Conservation (phyloP, 2,329 filamentous ascomycete genomes). For the Volutella citrinella region DNA sequence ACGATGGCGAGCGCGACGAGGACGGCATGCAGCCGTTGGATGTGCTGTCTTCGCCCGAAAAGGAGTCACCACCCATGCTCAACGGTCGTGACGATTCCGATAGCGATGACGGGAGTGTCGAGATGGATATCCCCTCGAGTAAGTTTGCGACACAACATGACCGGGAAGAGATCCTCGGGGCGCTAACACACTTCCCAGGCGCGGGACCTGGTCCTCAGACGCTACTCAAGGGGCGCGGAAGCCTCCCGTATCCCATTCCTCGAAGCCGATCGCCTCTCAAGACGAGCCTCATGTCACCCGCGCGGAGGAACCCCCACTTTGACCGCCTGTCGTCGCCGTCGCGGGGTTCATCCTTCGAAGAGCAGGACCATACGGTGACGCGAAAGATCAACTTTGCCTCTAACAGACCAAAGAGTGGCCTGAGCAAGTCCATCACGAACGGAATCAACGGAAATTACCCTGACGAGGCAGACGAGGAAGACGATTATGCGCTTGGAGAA, state of each 20-base stretch:
- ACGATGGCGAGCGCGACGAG: conserved; percentile 80
- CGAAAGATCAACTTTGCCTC: conserved; percentile 52
- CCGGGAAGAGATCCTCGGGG: not conserved
- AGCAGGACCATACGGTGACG: conserved; percentile 42
- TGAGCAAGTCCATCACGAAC: conserved; percentile 20
- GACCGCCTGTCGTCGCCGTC: conserved; percentile 50
- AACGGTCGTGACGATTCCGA: conserved; percentile 22
- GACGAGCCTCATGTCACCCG: conserved; percentile 58
- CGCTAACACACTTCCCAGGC: conserved; percentile 35
- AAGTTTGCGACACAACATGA: conserved; percentile 13
- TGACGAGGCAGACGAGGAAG: conserved; percentile 27
- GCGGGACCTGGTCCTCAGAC: conserved; percentile 53
- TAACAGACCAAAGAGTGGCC: conserved; percentile 5
- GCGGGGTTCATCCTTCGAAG: conserved; percentile 34
- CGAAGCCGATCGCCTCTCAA: conserved; percentile 60
- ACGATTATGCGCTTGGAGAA: conserved; percentile 26
- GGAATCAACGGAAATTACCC: conserved; percentile 26
- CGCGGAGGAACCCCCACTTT: conserved; percentile 58
- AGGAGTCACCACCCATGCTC: conserved; percentile 32
- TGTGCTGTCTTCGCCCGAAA: conserved; percentile 84
- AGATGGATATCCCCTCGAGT: conserved; percentile 55
- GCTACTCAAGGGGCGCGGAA: conserved; percentile 49
- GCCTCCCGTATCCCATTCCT: conserved; percentile 45
- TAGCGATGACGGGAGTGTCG: conserved; percentile 37
- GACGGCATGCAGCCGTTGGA: conserved; percentile 88